A percentile compares a stretch with the other conserved stretches of the same genome.
Conservation (phyloP, 257 asterid species). For the Solanum neorickii region DNA sequence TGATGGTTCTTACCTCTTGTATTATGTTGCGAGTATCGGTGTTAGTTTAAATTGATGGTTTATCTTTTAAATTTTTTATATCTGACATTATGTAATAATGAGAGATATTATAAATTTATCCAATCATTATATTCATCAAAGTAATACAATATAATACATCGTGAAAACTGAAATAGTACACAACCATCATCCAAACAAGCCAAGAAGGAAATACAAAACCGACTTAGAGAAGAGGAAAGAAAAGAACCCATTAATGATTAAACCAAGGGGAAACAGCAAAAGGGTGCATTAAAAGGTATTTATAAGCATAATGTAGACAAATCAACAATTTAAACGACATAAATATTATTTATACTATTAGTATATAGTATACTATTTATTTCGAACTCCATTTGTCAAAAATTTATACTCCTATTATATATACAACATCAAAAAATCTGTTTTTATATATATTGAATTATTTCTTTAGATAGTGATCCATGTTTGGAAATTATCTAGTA, state of each 20-base stretch:
- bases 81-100: not conserved
- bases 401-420: no score
- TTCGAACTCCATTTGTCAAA: no score
- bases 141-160: not conserved
- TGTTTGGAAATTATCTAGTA: no score
- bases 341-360: not conserved
- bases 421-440: no score
- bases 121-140: not conserved
- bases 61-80: no score
- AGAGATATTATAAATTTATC: not conserved
- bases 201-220: not conserved
- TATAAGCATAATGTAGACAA: not conserved
- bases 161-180: not conserved
- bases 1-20: not conserved
- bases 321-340: not conserved
- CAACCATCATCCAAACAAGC: not conserved
- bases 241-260: not conserved
- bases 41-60: not conserved
- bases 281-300: not conserved
- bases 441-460: no score
- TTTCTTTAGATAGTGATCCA: no score
- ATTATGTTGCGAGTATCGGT: not conserved
- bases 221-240: not conserved
- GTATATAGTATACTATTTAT: not conserved
- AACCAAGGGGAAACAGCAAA: not conserved